Evolutionary conservation across 352 stramenopile genomes (phyloP).

Genomic region (Globisporangium spinosum): DNA sequence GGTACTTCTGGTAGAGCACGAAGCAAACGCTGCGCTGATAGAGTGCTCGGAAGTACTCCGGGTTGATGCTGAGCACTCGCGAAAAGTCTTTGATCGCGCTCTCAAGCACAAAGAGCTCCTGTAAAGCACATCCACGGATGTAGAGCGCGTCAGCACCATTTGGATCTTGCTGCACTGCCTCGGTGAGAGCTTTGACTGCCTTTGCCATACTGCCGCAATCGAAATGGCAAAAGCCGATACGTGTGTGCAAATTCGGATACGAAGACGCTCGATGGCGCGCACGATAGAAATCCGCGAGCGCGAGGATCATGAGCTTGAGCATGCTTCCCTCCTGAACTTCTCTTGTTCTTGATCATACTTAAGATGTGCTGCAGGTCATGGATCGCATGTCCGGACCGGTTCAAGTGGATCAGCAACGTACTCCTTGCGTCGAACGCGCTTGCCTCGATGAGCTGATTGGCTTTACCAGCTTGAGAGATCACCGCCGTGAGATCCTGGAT

Average conservation of each 20-base stretch:
- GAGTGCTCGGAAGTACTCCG: constrained; percentile 23
- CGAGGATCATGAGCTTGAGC: constrained; percentile 20
- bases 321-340: constrained; percentile 2
- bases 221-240: constrained; percentile 56
- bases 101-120: constrained; percentile 44
- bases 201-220: constrained; percentile 33
- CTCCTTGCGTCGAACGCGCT: constrained; percentile 35
- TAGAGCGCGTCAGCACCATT: constrained; percentile 33
- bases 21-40: constrained; percentile 45
- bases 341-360: constrained; percentile 17
- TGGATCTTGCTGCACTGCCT: constrained; percentile 27
- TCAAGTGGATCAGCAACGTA: constrained; percentile 33
- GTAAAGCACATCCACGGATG: constrained; percentile 44
- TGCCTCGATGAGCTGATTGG: constrained; percentile 22
- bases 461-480: constrained; percentile 34
- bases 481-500: constrained; percentile 44
- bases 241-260: constrained; percentile 47
- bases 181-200: constrained; percentile 43
- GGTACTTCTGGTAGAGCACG: constrained; percentile 33
- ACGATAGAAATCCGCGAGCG: constrained; percentile 49
- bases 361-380: constrained; percentile 42
- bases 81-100: constrained; percentile 44
- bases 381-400: constrained; percentile 38
- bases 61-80: constrained; percentile 18
- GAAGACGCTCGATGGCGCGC: constrained; percentile 38